phyloP scores from a whole-genome alignment of 495 filamentous ascomycete species.

The Symbiotaphrina buchneri region DNA sequence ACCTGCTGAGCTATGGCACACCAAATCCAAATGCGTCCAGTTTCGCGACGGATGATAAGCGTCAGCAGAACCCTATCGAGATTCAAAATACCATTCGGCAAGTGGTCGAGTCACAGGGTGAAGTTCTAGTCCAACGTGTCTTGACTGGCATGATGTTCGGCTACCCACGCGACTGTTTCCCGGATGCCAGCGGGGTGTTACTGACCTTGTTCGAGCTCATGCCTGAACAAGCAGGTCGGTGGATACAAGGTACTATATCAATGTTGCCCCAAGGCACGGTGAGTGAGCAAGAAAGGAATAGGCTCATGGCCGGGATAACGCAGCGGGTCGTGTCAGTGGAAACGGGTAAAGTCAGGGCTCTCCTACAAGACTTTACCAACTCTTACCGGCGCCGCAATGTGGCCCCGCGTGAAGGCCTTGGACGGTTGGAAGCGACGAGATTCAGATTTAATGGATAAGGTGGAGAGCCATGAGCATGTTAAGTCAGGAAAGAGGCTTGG shows the following conservation, averaged over 20 bases:
- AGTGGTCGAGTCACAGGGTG: constrained; percentile 48
- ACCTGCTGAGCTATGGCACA: constrained; percentile 75
- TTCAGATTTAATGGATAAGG: constrained; percentile 60
- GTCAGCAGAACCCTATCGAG: constrained; percentile 17
- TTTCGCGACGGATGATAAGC: constrained; percentile 23
- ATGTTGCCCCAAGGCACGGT: constrained; percentile 70
- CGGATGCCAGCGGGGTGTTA: constrained; percentile 80
- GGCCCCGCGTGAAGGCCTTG: constrained; percentile 76
- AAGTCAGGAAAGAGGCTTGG: no score
- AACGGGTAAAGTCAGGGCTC: constrained; percentile 54
- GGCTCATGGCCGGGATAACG: constrained; percentile 39
- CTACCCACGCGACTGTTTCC: constrained; percentile 84
- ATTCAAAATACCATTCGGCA: constrained; percentile 37
- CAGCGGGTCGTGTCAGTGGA: constrained; percentile 26
- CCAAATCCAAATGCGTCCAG: constrained; percentile 52
- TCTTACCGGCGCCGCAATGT: constrained; percentile 83
- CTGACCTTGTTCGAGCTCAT: constrained; percentile 74
- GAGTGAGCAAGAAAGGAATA: constrained; percentile 35
- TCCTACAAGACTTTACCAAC: constrained; percentile 92
- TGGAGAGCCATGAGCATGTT: no score
- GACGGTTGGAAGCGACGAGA: constrained; percentile 57
- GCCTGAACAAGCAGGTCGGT: constrained; percentile 49
- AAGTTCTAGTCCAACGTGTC: constrained; percentile 59
- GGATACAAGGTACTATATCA: constrained; percentile 62
- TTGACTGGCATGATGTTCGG: constrained; percentile 97